Conservation (phyloP, 2,329 filamentous ascomycete species). For the Coniochaeta pulveracea region DNA sequence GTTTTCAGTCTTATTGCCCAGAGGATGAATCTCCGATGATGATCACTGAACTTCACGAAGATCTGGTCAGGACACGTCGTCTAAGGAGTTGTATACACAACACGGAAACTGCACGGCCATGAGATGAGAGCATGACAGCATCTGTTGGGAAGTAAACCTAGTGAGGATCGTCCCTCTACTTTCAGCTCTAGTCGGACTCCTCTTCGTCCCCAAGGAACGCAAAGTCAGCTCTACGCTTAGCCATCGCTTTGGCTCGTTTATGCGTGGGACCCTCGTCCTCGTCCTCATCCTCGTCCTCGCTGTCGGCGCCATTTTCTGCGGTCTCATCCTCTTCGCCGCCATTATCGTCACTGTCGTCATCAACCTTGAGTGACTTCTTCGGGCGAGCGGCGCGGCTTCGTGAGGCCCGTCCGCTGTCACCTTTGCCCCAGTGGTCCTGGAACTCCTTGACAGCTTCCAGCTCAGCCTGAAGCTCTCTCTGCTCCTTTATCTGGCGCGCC, state of each 20-base stretch:
- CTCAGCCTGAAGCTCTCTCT: slow-evolving; percentile 73
- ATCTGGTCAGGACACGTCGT: no score
- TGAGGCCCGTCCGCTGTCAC: slow-evolving; percentile 25
- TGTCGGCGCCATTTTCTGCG: slow-evolving; percentile 14
- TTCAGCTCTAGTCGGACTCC: slow-evolving; percentile 38
- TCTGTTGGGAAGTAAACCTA: no score
- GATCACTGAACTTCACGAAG: no score
- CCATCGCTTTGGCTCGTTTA: slow-evolving; percentile 31
- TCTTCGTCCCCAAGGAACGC: slow-evolving; percentile 61
- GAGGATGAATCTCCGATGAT: slow-evolving; percentile 52
- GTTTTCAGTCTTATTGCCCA: slow-evolving; percentile 91
- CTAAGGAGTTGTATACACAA: no score
- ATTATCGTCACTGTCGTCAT: slow-evolving; percentile 20
- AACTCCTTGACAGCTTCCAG: slow-evolving; percentile 77
- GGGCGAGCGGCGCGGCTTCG: slow-evolving; percentile 26
- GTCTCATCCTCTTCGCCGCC: slow-evolving; percentile 15
- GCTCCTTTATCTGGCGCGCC: slow-evolving; percentile 78
- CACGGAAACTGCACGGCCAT: no score
- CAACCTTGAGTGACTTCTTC: slow-evolving; percentile 25
- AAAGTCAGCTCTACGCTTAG: slow-evolving; percentile 36
- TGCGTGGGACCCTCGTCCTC: slow-evolving; percentile 24
- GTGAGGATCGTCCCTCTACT: not conserved
- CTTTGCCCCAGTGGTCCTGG: slow-evolving; percentile 63
- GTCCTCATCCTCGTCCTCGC: slow-evolving; percentile 18
- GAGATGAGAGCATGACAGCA: no score